Evolutionary conservation across 2,329 filamentous ascomycete genomes (phyloP), one percentile per base, ranked within the genome.

Genomic region (Xylariaceae sp.): DNA sequence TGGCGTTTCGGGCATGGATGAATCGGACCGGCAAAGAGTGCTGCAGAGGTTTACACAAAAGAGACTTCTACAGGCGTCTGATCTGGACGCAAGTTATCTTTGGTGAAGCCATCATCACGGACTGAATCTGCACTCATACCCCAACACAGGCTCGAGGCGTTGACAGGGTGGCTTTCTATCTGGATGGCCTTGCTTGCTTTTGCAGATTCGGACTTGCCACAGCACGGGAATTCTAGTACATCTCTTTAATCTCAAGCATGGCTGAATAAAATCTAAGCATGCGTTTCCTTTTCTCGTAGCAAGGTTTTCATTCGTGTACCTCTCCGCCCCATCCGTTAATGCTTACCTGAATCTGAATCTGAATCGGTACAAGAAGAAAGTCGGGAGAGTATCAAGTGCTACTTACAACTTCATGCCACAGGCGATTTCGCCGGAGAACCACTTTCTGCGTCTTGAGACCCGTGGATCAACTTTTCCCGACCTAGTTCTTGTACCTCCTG

Each of bases 241-340:
- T 61, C 37, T 54, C 41, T 51, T 41, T 54, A 53, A 36, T 57
- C 40, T 26, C 26, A 40, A 24, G 40, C 41, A 53, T 34, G 45
- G 16, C 47, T 49, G 43, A 57, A 57, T 54, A 29, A 33, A 46
- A 56, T 41, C n/a, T 7, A 11, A 26, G 46, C 40, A 50, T 51
- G 53, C 36, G 49, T 50, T 29, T 50, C 14, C 21, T 33, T 24
- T 21, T 40, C 52, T 3, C 14, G 14, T 33, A 12, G 29, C n/a
- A 14, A 36, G 21, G 31, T 23, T 33, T 17, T 4, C 17, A n/a
- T n/a, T 21, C 4, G 26, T 58, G 31, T 16, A n/a, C n/a, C n/a
- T 6, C 12, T 17, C 8, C 6, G 8, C 34, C 14, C 28, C 14
- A 39, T 37, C n/a, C 17, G 17, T 33, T 6, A 14, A 41, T 3